Base-by-base conservation (phyloP, 176 grass and related monocot genomes). In the Calamus simplicifolius region DNA sequence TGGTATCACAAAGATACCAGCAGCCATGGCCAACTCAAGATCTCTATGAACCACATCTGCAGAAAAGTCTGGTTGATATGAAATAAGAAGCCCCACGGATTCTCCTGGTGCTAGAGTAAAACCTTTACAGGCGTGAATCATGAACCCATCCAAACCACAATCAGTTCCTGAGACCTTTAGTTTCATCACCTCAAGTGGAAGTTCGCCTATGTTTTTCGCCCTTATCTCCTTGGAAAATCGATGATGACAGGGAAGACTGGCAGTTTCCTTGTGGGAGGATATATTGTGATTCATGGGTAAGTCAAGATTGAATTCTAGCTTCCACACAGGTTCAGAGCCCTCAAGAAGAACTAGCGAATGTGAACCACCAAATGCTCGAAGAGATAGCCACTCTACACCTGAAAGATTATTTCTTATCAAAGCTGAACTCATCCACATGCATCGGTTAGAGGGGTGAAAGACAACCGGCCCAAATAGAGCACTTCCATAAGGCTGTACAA, bases 191-290 rank as follows among this genome's bases (percentile, higher is more conserved):
- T 63, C 62, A 59, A 97, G 80, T 73, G 87, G 92, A 64, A 97
- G 81, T 58, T 97, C 92, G 4, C 92, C 92, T 4, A 62, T 97
- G 58, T 97, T 97, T 82, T 97, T 97, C 3, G 85, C 87, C 77
- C 75, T 66, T 82, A 97, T 75, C 63, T 91, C 83, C 61, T 97
- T 97, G 52, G 75, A 88, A 61, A 97, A 53, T 25, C 50, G 61
- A 59, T 85, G 75, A 54, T 61, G 68, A 65, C 92, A 97, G 5
- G 74, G 78, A 72, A 78, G 63, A 26, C 60, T 74, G 13, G 31
- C 54, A 51, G 38, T 69, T 58, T 79, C 70, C 25, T 64, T 57
- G 58, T 82, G 58, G 12, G 74, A 62, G 10, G 87, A 85, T 25
- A 77, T 72, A 59, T 91, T 88, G 4, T 68, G 73, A 51, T 50